These are phyloP conservation scores for Hanseniaspora taiwanica DNA, from an alignment of 805 yeast genomes.

Conservation along the genomic window DNA sequence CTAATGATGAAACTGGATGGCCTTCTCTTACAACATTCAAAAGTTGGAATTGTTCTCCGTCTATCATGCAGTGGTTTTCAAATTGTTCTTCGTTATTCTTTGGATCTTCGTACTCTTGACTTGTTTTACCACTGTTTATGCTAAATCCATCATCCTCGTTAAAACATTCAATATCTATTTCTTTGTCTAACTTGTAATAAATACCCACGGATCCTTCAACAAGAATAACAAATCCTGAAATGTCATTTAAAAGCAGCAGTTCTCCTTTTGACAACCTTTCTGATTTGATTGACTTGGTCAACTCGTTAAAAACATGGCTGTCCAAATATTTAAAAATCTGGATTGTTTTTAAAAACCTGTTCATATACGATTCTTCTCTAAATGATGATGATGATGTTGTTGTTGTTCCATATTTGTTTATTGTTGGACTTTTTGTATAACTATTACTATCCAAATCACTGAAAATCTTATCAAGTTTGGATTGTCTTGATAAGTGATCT, in stretches of 20 bases:
- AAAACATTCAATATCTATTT: conserved; percentile 6
- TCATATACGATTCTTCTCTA: conserved; percentile 46
- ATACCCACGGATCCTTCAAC: conserved; percentile 86
- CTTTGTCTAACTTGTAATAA: conserved; percentile 39
- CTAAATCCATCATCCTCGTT: too few species aligned
- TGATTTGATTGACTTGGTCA: conserved; percentile 85
- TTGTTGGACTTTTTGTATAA: background rate
- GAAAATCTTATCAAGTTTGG: background rate
- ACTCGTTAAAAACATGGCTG: conserved; percentile 78
- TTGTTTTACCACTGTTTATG: too few species aligned
- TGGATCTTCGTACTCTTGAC: too few species aligned
- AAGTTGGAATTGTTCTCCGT: conserved; percentile 54
- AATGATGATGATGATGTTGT: background rate
- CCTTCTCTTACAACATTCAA: conserved; percentile 75
- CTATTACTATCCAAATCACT: background rate
- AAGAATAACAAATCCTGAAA: conserved; percentile 78
- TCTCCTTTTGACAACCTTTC: conserved; percentile 71
- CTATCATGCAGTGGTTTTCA: conserved; percentile 26
- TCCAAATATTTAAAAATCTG: conserved; percentile 91
- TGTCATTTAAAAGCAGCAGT: conserved; percentile 55
- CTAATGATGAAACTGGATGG: conserved; percentile 70
- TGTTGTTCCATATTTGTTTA: background rate
- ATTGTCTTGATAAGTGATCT: background rate
- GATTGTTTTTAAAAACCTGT: conserved; percentile 81
- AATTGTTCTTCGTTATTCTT: conserved; percentile 10